Conservation (phyloP, 2,329 filamentous ascomycete genomes). For the Cryoendolithus antarcticus region DNA sequence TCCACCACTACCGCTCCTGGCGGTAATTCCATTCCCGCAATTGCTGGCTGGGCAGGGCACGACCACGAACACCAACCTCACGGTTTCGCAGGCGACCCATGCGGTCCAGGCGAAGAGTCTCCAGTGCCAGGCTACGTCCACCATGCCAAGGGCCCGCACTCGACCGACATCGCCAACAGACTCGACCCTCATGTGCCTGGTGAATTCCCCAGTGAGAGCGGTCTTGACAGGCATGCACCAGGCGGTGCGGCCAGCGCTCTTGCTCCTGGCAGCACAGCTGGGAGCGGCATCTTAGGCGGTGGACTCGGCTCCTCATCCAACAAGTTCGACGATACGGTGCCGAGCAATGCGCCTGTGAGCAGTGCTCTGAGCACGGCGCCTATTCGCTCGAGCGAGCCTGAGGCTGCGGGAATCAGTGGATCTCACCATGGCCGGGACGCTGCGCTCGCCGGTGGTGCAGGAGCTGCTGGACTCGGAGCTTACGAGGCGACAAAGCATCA, state of each 20-base stretch:
- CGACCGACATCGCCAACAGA: conserved; percentile 19
- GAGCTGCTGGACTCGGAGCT: conserved; percentile 11
- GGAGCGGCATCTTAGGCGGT: too few relatives aligned
- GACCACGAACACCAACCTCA: conserved; percentile 13
- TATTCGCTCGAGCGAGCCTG: too few relatives aligned
- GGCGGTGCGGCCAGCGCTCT: too few relatives aligned
- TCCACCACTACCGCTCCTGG: too few relatives aligned
- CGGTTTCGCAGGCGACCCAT: conserved; percentile 16
- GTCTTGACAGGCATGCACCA: conserved; percentile 10
- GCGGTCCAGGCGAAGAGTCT: conserved; percentile 7
- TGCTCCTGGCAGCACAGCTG: conserved; percentile 3
- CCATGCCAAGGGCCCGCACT: conserved; percentile 19
- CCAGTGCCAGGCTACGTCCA: conserved; percentile 2
- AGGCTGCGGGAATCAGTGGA: conserved; percentile 1
- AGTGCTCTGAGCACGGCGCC: too few relatives aligned
- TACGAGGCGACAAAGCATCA: conserved; percentile 10
- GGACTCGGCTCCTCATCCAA: too few relatives aligned
- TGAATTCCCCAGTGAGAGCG: conserved; percentile 17
- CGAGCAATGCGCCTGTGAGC: too few relatives aligned
- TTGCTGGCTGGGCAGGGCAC: conserved; percentile 5
- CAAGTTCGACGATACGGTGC: too few relatives aligned
- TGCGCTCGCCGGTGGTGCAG: conserved; percentile 20
- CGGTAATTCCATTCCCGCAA: too few relatives aligned
- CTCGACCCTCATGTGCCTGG: conserved; percentile 26
- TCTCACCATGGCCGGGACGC: conserved; percentile 22